Percentiles rank a stretch among this genome's conserved stretches.
phyloP scores from a whole-genome alignment of 208 protist species.

The Leishmania lainsoni region DNA sequence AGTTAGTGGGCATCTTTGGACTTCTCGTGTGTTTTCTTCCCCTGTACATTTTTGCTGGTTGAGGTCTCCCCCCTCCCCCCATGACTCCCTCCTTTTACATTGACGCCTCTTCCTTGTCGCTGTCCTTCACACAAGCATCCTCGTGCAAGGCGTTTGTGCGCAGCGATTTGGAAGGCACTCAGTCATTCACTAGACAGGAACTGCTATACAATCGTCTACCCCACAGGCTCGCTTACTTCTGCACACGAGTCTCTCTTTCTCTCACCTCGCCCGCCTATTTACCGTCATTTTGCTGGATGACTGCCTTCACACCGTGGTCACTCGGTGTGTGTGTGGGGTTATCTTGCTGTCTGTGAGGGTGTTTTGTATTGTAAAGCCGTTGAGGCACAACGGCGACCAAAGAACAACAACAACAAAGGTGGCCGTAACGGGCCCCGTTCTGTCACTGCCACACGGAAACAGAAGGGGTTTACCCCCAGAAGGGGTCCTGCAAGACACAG shows the following conservation, averaged over 20 bases:
- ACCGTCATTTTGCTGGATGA: neutral
- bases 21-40: no score
- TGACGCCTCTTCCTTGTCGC: no score
- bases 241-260: neutral
- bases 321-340: neutral
- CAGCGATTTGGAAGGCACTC: neutral
- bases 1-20: no score
- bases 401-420: neutral
- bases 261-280: neutral
- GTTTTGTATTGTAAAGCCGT: neutral
- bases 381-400: neutral
- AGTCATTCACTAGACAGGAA: neutral
- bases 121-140: neutral
- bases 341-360: neutral
- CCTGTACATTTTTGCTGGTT: no score
- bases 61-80: no score
- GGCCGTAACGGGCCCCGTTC: neutral
- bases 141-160: neutral
- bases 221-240: neutral
- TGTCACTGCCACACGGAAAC: neutral
- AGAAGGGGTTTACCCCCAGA: neutral
- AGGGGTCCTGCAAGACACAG: neutral
- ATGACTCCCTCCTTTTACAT: no score
- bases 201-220: neutral
- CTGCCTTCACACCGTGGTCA: neutral